Evolutionary conservation across 805 yeast genomes (phyloP).

Genomic region (Candida palmyrensis): DNA sequence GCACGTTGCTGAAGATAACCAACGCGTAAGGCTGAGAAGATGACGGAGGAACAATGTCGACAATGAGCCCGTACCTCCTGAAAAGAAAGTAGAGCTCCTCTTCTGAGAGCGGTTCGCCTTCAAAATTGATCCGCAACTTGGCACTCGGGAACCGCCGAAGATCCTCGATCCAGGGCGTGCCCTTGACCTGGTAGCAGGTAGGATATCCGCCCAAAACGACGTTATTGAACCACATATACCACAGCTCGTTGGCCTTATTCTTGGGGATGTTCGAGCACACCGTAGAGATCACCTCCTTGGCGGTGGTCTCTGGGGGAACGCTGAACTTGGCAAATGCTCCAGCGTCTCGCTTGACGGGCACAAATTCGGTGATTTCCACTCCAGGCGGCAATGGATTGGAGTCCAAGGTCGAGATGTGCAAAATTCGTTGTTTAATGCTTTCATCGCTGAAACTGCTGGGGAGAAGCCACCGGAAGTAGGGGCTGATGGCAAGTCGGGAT

Average conservation of each 20-base stretch:
- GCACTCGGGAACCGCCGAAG: slow-evolving; percentile 70
- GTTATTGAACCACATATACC: slow-evolving; percentile 8
- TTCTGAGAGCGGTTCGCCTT: slow-evolving; percentile 71
- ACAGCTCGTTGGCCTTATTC: slow-evolving; percentile 9
- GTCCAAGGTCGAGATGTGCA: slow-evolving; percentile 8
- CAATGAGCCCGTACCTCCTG: slow-evolving; percentile 81
- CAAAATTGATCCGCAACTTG: slow-evolving; percentile 60
- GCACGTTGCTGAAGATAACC: slow-evolving; percentile 49
- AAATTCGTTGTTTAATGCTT: slow-evolving; percentile 12
- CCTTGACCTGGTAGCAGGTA: slow-evolving; percentile 70
- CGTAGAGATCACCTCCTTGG: slow-evolving; percentile 48
- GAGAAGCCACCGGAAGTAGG: slow-evolving; percentile 14
- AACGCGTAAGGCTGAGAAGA: slow-evolving; percentile 43
- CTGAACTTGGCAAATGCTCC: slow-evolving; percentile 85
- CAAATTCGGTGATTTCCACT: slow-evolving; percentile 49
- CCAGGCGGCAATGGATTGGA: slow-evolving; percentile 25
- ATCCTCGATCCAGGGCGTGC: slow-evolving; percentile 96
- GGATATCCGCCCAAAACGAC: slow-evolving; percentile 29
- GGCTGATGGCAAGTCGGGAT: slow-evolving; percentile 18
- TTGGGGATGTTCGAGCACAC: slow-evolving; percentile 43
- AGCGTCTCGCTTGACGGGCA: slow-evolving; percentile 78
- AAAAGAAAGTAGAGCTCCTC: slow-evolving; percentile 78
- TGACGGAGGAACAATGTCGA: slow-evolving; percentile 61
- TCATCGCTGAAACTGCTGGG: slow-evolving; percentile 11
- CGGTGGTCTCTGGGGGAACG: slow-evolving; percentile 48